phyloP scores from a whole-genome alignment of 352 stramenopile species.

The Phytophthora macrochlamydospora region DNA sequence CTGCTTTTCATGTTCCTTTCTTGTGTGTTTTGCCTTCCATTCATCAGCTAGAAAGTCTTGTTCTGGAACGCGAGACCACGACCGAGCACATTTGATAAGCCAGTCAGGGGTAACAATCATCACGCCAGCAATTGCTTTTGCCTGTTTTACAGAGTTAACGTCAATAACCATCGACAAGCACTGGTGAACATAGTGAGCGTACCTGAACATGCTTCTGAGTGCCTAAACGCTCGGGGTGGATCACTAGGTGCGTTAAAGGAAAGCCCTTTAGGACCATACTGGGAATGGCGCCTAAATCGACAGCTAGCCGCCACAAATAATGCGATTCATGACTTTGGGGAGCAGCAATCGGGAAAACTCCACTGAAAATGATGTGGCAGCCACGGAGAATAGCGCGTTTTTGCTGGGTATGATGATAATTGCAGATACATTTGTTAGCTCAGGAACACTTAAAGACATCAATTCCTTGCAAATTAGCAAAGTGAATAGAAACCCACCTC shows the following conservation, averaged over 20 bases:
- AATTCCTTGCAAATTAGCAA: not conserved
- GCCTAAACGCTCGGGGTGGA: conserved; percentile 77
- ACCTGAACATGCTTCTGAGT: conserved; percentile 85
- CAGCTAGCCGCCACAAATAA: conserved; percentile 76
- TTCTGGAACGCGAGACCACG: conserved; percentile 67
- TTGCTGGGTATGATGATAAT: conserved; percentile 46
- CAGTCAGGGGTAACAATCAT: conserved; percentile 78
- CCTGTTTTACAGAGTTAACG: conserved; percentile 33
- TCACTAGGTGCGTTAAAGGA: conserved; percentile 83
- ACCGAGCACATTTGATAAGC: conserved; percentile 79
- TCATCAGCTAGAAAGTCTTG: conserved; percentile 71
- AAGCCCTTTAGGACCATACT: conserved; percentile 80
- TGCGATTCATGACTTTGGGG: conserved; percentile 64
- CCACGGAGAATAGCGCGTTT: conserved; percentile 67
- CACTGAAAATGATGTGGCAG: conserved; percentile 83
- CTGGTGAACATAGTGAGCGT: not conserved
- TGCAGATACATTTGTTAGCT: conserved; percentile 1
- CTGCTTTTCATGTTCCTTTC: conserved; percentile 21
- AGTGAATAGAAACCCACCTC: conserved; percentile 41
- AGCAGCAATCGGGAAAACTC: conserved; percentile 71
- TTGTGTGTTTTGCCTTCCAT: conserved; percentile 58
- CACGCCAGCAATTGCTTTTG: conserved; percentile 60
- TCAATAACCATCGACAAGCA: not conserved
- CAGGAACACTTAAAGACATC: not conserved
- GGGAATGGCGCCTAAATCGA: conserved; percentile 69